Evolutionary conservation across 495 filamentous ascomycete species (phyloP).

Genomic region (Gamarada debralockiae): DNA sequence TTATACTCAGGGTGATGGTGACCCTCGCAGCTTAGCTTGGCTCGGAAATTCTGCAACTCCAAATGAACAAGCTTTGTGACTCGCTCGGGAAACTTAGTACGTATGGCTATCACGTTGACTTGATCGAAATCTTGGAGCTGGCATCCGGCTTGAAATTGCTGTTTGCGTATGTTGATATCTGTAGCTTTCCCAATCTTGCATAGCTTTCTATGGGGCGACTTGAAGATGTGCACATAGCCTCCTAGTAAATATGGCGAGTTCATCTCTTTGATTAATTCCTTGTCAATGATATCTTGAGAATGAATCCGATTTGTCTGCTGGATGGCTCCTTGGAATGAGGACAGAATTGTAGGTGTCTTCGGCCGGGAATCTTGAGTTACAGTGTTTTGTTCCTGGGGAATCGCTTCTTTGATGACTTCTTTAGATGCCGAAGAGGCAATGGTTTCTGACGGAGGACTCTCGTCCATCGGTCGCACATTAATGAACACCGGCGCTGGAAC

Average conservation of each 20-base stretch:
- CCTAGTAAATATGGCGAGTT: not conserved
- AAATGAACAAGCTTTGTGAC: not conserved
- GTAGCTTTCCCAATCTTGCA: not conserved
- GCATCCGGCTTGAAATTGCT: not conserved
- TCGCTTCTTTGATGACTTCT: no score
- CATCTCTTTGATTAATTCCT: not conserved
- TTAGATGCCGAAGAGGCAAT: no score
- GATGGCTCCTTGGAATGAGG: not conserved
- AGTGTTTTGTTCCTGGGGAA: no score
- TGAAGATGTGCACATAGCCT: not conserved
- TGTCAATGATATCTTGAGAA: slow-evolving; percentile 2
- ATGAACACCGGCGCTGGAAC: no score
- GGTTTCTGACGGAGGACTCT: no score
- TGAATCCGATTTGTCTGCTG: not conserved
- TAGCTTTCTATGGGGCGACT: not conserved
- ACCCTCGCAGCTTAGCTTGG: slow-evolving; percentile 1
- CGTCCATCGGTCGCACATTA: no score
- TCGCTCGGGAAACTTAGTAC: not conserved
- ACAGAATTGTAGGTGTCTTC: not conserved
- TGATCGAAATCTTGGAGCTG: not conserved
- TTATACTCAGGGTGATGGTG: not conserved
- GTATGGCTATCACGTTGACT: not conserved
- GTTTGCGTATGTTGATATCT: not conserved
- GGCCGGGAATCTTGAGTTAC: not conserved
- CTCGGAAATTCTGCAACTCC: slow-evolving; percentile 6